These are phyloP conservation scores for Aspergillus avenaceus DNA, from an alignment of 495 filamentous ascomycete species.

Conservation along the genomic window DNA sequence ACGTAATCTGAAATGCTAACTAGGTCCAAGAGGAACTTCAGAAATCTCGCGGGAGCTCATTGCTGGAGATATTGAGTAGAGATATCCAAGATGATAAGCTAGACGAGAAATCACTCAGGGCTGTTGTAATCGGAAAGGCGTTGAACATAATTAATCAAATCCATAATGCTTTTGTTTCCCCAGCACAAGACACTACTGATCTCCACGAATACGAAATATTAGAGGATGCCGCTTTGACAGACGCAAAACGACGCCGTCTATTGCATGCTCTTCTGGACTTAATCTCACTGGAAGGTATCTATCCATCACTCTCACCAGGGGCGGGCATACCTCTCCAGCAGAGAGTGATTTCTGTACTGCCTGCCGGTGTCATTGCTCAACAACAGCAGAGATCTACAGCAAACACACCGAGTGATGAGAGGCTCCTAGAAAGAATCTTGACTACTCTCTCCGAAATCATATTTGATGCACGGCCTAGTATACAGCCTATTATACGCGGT, in stretches of 20 bases:
- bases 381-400: constrained; percentile 16
- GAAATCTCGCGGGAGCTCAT: constrained; percentile 29
- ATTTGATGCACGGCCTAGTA: constrained; percentile 29
- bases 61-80: constrained; percentile 34
- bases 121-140: constrained; percentile 31
- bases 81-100: background rate
- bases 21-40: constrained; percentile 33
- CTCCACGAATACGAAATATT: background rate
- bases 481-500: constrained; percentile 37
- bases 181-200: constrained; percentile 15
- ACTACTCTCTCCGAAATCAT: constrained; percentile 25
- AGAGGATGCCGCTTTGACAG: constrained; percentile 32
- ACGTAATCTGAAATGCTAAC: constrained; percentile 25
- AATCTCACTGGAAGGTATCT: constrained; percentile 53
- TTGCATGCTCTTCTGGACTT: constrained; percentile 50
- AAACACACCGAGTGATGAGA: constrained; percentile 24
- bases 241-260: constrained; percentile 43
- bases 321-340: constrained; percentile 53
- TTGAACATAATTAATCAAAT: constrained; percentile 33
- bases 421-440: constrained; percentile 29
- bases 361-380: constrained; percentile 42
- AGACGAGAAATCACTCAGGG: constrained; percentile 13
- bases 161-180: constrained; percentile 33
- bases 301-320: constrained; percentile 49
- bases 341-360: constrained; percentile 48